Conservation (phyloP, 2,329 filamentous ascomycete species). For the Thielaviopsis populi region DNA sequence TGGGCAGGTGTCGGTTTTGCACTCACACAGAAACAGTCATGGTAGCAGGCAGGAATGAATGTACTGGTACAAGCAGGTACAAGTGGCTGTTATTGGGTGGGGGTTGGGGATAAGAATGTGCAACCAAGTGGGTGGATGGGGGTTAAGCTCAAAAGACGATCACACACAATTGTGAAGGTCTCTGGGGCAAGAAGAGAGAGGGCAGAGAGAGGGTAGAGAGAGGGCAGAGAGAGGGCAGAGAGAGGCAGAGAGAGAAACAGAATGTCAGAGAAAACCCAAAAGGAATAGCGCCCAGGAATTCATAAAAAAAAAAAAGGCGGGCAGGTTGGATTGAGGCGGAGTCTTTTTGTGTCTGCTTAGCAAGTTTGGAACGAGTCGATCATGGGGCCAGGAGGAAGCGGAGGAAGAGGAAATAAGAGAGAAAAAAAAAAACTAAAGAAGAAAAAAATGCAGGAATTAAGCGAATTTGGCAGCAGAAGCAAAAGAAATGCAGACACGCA, state of each 20-base stretch:
- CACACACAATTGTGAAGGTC: not conserved
- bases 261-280: not conserved
- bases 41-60: no score
- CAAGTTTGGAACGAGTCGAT: conserved; percentile 1
- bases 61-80: no score
- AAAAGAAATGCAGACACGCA: no score
- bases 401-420: not conserved
- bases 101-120: no score
- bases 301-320: not conserved
- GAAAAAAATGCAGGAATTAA: not conserved
- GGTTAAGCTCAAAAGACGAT: no score
- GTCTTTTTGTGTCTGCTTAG: not conserved
- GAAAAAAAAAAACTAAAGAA: not conserved
- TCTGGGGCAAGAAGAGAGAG: not conserved
- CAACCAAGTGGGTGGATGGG: no score
- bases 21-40: no score
- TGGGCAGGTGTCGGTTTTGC: no score
- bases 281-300: not conserved
- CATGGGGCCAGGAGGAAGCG: not conserved
- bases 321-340: not conserved
- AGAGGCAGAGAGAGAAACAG: not conserved
- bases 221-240: not conserved
- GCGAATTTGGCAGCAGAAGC: not conserved
- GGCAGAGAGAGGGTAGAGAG: not conserved
- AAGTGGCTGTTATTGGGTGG: no score